A percentile compares a stretch with the other conserved stretches of the same genome.
Conservation (phyloP, 2,329 filamentous ascomycete genomes). For the Monilinia aucupariae region DNA sequence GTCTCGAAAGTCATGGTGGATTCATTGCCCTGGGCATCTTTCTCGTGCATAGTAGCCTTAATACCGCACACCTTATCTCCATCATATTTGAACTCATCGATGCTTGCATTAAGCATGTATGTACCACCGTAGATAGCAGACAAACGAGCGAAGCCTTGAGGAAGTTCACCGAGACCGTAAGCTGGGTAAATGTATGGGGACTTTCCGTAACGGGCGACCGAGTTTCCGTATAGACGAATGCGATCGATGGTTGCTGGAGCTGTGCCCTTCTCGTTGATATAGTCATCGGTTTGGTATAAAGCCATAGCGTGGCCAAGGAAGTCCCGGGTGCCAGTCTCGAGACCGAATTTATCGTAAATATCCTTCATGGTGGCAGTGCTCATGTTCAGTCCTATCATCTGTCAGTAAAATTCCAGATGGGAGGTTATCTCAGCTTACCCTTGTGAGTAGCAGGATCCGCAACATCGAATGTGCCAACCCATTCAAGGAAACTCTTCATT, state of each 20-base stretch:
- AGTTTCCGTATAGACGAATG: constrained; percentile 95
- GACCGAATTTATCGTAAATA: constrained; percentile 96
- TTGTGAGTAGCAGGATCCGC: constrained; percentile 84
- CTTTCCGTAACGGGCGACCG: constrained; percentile 94
- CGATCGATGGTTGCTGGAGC: constrained; percentile 84
- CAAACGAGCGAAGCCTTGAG: constrained; percentile 93
- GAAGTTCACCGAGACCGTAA: constrained; percentile 93
- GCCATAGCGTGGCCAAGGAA: constrained; percentile 99
- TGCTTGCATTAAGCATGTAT: constrained; percentile 96
- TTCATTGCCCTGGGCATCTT: constrained; percentile 57
- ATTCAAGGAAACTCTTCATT: constrained; percentile 94
- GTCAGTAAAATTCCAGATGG: constrained; percentile 26
- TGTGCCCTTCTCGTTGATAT: constrained; percentile 66
- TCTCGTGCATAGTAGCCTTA: constrained; percentile 90
- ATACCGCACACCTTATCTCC: constrained; percentile 85
- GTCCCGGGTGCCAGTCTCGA: constrained; percentile 83
- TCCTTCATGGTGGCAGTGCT: constrained; percentile 84
- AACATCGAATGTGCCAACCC: constrained; percentile 80
- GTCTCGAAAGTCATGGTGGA: constrained; percentile 86
- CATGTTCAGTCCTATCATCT: constrained; percentile 66
- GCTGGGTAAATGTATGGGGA: constrained; percentile 99
- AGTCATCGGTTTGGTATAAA: constrained; percentile 84
- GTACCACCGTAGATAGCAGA: constrained; percentile 98
- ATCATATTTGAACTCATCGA: constrained; percentile 86
- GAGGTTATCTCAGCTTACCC: constrained; percentile 49